Evolutionary conservation across 176 grass and related monocot species (phyloP), one percentile per base, ranked within the genome.

Genomic region (Aegilops umbellulata): DNA sequence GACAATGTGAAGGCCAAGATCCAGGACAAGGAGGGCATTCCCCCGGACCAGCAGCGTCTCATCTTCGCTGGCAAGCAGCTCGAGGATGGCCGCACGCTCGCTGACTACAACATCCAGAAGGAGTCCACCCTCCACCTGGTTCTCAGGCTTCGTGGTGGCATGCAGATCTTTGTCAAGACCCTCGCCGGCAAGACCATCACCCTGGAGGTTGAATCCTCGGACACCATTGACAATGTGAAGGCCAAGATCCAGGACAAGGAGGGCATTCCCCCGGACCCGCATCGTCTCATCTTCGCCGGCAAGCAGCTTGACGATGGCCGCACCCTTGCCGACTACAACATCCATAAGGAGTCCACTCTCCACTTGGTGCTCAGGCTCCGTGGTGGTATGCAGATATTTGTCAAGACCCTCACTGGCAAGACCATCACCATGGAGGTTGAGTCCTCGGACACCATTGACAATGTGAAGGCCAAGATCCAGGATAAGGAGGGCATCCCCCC

Each of bases 71-170:
- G 94, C n/a, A 97, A 94, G 85, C 89, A 92, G 85, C 94, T 97
- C 2, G 87, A 94, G 27, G 94, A 97, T 29, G 91, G 89, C 10
- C 71, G 87, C 68, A 97, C 94, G 5, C 94, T 97, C 13, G 94
- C 91, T 3, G 91, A 97, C 76, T 97, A 94, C 85, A 94, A 97
- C 89, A 94, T 97, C 79, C 92, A 97, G 82, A 97, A 97, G 79
- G 92, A 94, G 81, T 87, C 87, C 0, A 94, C 90, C 0, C 89
- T 94, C 7, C 36, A 38, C 36, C 1, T 38, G 0, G 71, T 74
- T 0, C 65, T 69, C 30, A 3, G 65, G 0, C 65, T 68, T 8
- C 65, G 65, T 34, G 65, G 30, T 35, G 69, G 68, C 0, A 95
- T 92, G 93, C 90, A 92, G 69, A 95, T 95, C 61, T 95, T 95